These are phyloP conservation scores for Naganishia antarctica DNA, from an alignment of 768 basidiomycete genomes.

Conservation along the genomic window DNA sequence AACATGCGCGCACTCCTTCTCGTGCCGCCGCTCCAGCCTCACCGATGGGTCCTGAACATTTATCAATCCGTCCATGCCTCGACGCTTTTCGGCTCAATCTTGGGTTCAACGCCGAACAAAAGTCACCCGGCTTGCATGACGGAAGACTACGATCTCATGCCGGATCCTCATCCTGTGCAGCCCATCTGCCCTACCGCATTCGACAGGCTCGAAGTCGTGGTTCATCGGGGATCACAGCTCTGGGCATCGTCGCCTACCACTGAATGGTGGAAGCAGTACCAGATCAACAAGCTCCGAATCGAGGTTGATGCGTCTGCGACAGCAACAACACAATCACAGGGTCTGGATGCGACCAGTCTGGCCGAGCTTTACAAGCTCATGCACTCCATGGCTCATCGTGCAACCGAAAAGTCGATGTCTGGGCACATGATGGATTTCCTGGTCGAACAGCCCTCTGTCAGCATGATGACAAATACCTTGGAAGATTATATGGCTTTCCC, in stretches of 20 bases:
- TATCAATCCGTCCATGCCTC: conserved; percentile 8
- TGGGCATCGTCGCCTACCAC: neutral
- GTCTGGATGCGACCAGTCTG: neutral
- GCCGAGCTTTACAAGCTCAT: conserved; percentile 1
- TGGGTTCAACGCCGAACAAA: neutral
- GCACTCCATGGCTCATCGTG: conserved; percentile 6
- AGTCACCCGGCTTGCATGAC: conserved; percentile 17
- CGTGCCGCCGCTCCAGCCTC: conserved; percentile 12
- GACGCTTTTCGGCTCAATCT: neutral
- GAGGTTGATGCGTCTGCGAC: neutral
- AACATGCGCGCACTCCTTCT: conserved; percentile 16
- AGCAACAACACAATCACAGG: neutral
- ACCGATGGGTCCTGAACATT: conserved; percentile 11
- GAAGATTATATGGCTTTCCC: neutral
- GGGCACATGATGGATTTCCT: conserved; percentile 12
- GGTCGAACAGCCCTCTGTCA: neutral
- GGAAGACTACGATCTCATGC: conserved; percentile 14
- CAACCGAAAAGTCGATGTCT: conserved; percentile 4
- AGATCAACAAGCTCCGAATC: conserved; percentile 19
- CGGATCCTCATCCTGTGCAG: conserved; percentile 14
- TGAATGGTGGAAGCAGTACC: conserved; percentile 8
- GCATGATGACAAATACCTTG: neutral
- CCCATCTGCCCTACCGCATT: conserved; percentile 18
- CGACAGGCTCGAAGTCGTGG: conserved; percentile 1
- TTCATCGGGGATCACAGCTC: neutral